phyloP scores from a whole-genome alignment of 2,329 filamentous ascomycete species.

The Talaromyces sp. region DNA sequence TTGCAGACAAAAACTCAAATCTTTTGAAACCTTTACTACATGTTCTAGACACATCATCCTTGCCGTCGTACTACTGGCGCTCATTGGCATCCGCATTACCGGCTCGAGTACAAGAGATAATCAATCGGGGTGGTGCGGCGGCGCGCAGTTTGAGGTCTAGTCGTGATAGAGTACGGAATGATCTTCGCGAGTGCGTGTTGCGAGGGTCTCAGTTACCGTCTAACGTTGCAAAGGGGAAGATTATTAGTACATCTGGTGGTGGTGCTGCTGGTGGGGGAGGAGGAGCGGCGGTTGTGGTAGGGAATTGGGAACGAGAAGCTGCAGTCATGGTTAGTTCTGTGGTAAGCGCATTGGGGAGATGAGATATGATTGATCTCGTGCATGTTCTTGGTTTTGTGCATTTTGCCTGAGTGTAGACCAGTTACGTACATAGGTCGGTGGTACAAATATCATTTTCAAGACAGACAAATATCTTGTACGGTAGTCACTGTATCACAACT shows the following conservation, averaged over 20 bases:
- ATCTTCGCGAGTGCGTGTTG: conserved; percentile 76
- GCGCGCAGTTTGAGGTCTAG: conserved; percentile 76
- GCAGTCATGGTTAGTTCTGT: conserved; percentile 92
- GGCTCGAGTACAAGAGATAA: conserved; percentile 74
- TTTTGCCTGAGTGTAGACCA: not conserved
- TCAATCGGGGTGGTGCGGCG: conserved; percentile 75
- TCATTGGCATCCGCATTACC: conserved; percentile 74
- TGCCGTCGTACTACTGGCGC: conserved; percentile 91
- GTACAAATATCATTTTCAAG: not conserved
- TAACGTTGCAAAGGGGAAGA: conserved; percentile 35
- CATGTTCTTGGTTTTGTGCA: not conserved
- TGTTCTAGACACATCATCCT: conserved; percentile 77
- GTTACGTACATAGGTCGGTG: no score
- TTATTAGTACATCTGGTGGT: not conserved
- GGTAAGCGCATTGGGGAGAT: conserved; percentile 49
- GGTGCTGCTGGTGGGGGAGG: no score
- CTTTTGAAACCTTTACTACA: conserved; percentile 69
- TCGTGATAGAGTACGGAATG: conserved; percentile 66
- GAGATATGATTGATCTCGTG: not conserved
- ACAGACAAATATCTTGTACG: not conserved
- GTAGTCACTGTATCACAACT: no score
- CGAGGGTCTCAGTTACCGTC: conserved; percentile 66
- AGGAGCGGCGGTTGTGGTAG: conserved; percentile 44
- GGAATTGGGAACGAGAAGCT: conserved; percentile 80
- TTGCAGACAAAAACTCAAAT: conserved; percentile 22